Evolutionary conservation across 176 grass and related monocot species (phyloP).

Genomic region (Carex parvula): DNA sequence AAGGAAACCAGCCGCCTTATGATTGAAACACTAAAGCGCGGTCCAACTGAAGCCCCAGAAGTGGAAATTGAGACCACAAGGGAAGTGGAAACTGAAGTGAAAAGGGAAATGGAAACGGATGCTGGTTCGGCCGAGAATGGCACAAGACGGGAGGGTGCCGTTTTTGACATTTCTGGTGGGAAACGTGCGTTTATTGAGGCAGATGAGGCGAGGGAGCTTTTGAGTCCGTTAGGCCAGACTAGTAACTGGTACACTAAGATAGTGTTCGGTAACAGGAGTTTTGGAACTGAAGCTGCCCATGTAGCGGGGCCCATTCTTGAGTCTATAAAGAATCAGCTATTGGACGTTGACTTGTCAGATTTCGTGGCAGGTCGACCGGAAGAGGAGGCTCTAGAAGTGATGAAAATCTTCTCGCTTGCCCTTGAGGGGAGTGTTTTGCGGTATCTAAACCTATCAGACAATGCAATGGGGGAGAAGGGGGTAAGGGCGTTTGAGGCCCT

Average conservation of each 20-base stretch:
- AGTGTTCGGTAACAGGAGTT: slow-evolving; percentile 82
- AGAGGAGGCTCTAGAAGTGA: slow-evolving; percentile 87
- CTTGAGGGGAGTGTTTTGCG: slow-evolving; percentile 59
- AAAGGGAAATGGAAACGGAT: slow-evolving; percentile 26
- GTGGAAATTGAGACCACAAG: slow-evolving; percentile 5
- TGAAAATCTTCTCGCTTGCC: slow-evolving; percentile 75
- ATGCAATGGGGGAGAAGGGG: slow-evolving; percentile 88
- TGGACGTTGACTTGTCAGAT: slow-evolving; percentile 79
- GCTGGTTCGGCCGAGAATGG: slow-evolving; percentile 16
- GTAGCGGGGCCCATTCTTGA: slow-evolving; percentile 64
- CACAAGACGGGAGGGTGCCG: slow-evolving; percentile 30
- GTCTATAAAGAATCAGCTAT: slow-evolving; percentile 66
- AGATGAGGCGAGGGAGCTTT: slow-evolving; percentile 65
- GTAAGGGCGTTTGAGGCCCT: slow-evolving; percentile 74
- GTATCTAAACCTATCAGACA: slow-evolving; percentile 77
- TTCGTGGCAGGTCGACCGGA: slow-evolving; percentile 76
- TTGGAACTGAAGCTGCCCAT: slow-evolving; percentile 64
- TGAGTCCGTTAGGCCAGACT: slow-evolving; percentile 47
- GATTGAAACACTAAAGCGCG: slow-evolving; percentile 67
- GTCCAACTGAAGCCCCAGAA: slow-evolving; percentile 24
- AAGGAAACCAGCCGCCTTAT: slow-evolving; percentile 83
- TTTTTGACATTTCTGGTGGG: slow-evolving; percentile 78
- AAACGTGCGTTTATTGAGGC: slow-evolving; percentile 68
- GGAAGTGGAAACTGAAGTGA: not conserved
- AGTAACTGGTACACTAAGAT: slow-evolving; percentile 55